Conservation (phyloP, 1,139 yeast genomes). For the Blastobotrys raffinosifermentans region DNA sequence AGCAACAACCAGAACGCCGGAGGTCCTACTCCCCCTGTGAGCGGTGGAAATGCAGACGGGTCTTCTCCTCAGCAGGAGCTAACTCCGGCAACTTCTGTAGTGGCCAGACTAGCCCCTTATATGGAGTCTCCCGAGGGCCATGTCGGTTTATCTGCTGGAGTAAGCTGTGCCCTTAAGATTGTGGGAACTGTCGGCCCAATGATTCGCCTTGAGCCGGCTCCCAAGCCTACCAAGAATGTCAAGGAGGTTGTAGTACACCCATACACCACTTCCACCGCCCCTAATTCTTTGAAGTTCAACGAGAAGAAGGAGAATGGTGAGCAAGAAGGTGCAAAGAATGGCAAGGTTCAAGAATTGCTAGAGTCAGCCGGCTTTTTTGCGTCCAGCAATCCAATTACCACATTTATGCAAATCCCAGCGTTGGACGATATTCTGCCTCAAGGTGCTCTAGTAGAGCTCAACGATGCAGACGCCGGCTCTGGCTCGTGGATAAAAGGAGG, state of each 20-base stretch:
- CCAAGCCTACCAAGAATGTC: constrained; percentile 37
- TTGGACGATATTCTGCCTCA: constrained; percentile 44
- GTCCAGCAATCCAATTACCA: constrained; percentile 27
- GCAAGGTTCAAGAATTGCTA: constrained; percentile 11
- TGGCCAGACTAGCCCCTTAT: constrained; percentile 48
- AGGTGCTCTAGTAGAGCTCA: constrained; percentile 60
- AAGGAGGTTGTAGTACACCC: constrained; percentile 46
- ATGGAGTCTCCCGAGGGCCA: constrained; percentile 39
- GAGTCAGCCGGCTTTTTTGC: constrained; percentile 12
- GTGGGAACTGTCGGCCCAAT: constrained; percentile 47
- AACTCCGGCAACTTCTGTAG: constrained; percentile 38
- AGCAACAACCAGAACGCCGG: constrained; percentile 29
- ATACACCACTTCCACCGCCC: constrained; percentile 41
- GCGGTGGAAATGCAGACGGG: too few relatives aligned
- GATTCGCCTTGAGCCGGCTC: constrained; percentile 48
- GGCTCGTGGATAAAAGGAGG: constrained; percentile 43
- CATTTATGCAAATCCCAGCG: constrained; percentile 37
- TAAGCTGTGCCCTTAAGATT: constrained; percentile 55
- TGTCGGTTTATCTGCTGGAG: constrained; percentile 50
- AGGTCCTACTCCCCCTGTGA: constrained; percentile 6
- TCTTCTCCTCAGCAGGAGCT: constrained; percentile 15
- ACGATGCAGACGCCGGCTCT: constrained; percentile 40
- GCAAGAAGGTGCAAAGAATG: constrained; percentile 20
- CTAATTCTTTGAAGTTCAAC: constrained; percentile 26
- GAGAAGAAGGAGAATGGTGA: constrained; percentile 13